Evolutionary conservation across 2,329 filamentous ascomycete species (phyloP).

Genomic region (Cladosporium sp.): DNA sequence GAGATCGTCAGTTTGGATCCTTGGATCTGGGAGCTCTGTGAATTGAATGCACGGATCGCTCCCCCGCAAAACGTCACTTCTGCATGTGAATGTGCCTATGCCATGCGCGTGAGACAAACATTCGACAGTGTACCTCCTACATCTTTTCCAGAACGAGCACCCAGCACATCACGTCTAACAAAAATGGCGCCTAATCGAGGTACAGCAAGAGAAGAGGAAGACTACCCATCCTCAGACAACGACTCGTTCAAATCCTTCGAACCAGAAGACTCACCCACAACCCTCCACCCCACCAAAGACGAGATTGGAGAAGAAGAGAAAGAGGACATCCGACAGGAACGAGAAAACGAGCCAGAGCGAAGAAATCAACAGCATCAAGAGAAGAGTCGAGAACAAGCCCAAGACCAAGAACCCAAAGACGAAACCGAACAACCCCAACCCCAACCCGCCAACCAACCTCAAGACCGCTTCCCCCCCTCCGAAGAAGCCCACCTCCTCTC

Average conservation of each 20-base stretch:
- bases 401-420: neutral
- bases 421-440: neutral
- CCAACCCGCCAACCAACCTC: neutral
- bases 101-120: no score
- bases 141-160: no score
- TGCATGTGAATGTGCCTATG: conserved; percentile 8
- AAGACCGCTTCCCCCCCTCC: conserved; percentile 35
- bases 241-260: conserved; percentile 27
- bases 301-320: no score
- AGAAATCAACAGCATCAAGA: neutral
- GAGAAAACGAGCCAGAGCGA: no score
- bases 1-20: no score
- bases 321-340: no score
- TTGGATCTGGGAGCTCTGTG: no score
- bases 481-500: conserved; percentile 55
- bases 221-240: conserved; percentile 19
- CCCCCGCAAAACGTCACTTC: conserved; percentile 9
- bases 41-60: conserved; percentile 4
- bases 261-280: conserved; percentile 18
- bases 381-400: neutral
- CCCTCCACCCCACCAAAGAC: no score
- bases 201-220: neutral
- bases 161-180: no score
- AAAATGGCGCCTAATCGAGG: conserved; percentile 6
- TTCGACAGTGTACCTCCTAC: no score